These are phyloP conservation scores for Brassica nigra DNA, from an alignment of 345 rosid genomes.

Conservation along the genomic window DNA sequence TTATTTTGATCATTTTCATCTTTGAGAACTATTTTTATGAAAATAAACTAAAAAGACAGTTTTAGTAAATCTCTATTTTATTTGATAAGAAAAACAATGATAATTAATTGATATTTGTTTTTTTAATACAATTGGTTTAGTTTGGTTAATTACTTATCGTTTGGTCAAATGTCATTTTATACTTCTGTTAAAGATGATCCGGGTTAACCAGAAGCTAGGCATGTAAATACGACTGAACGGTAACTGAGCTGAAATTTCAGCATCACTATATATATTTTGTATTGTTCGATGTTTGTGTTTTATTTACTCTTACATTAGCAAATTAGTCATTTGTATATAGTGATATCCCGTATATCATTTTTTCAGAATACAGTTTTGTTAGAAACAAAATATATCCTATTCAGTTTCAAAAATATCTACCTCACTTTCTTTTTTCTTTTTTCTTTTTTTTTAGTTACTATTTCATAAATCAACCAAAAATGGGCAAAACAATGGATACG, in stretches of 20 bases:
- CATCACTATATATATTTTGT: too few species aligned
- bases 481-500: too few species aligned
- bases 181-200: not conserved
- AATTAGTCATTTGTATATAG: not conserved
- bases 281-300: too few species aligned
- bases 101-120: not conserved
- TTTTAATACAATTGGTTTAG: not conserved
- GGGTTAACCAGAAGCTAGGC: not conserved
- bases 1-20: too few species aligned
- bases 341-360: not conserved
- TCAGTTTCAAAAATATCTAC: not conserved
- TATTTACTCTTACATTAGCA: not conserved
- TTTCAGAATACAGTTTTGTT: not conserved
- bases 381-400: not conserved
- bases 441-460: too few species aligned
- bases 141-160: not conserved
- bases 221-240: not conserved
- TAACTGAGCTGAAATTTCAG: not conserved
- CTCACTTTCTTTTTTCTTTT: not conserved
- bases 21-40: too few species aligned
- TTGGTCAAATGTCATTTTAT: not conserved
- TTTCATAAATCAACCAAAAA: too few species aligned
- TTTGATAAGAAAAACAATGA: conserved; percentile 3
- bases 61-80: too few species aligned
- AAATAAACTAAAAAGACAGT: too few species aligned